Evolutionary conservation across 164 flowering plant species (phyloP).

Genomic region (Echeveria elegans): DNA sequence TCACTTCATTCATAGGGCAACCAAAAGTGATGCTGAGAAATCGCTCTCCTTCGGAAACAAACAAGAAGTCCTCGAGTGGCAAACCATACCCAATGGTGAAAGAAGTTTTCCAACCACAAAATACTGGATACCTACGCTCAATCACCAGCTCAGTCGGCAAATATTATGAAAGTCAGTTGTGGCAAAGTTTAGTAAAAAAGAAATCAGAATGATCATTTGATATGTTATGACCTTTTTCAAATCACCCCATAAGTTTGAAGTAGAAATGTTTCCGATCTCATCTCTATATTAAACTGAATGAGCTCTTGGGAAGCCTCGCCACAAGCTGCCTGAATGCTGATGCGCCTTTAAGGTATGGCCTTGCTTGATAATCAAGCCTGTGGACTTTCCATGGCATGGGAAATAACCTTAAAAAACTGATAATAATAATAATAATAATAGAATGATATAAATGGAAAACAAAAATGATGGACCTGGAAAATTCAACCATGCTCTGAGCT

Average conservation of each 20-base stretch:
- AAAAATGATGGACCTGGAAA: slow-evolving; percentile 58
- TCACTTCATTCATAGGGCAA: slow-evolving; percentile 58
- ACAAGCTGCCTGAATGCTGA: slow-evolving; percentile 64
- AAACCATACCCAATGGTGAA: slow-evolving; percentile 93
- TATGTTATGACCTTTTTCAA: slow-evolving; percentile 51
- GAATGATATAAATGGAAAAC: neutral
- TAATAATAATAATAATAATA: neutral
- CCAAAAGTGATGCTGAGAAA: slow-evolving; percentile 73
- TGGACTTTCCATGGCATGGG: slow-evolving; percentile 6
- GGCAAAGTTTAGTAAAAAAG: neutral
- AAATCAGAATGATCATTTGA: neutral
- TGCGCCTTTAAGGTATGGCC: slow-evolving; percentile 59
- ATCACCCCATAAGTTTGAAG: slow-evolving; percentile 73
- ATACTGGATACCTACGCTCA: slow-evolving; percentile 91
- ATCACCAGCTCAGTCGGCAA: slow-evolving; percentile 80
- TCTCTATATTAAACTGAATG: slow-evolving; percentile 94
- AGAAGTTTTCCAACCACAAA: slow-evolving; percentile 94
- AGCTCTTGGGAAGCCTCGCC: slow-evolving; percentile 83
- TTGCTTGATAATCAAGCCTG: slow-evolving; percentile 85
- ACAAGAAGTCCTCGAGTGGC: slow-evolving; percentile 79
- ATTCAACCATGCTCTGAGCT: slow-evolving; percentile 74
- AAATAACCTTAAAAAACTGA: slow-evolving; percentile 7
- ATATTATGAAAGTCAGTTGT: neutral
- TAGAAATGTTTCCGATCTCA: slow-evolving; percentile 91
- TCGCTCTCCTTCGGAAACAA: slow-evolving; percentile 67